Evolutionary conservation across 2,329 filamentous ascomycete genomes (phyloP).

Genomic region (Apiospora hydei): DNA sequence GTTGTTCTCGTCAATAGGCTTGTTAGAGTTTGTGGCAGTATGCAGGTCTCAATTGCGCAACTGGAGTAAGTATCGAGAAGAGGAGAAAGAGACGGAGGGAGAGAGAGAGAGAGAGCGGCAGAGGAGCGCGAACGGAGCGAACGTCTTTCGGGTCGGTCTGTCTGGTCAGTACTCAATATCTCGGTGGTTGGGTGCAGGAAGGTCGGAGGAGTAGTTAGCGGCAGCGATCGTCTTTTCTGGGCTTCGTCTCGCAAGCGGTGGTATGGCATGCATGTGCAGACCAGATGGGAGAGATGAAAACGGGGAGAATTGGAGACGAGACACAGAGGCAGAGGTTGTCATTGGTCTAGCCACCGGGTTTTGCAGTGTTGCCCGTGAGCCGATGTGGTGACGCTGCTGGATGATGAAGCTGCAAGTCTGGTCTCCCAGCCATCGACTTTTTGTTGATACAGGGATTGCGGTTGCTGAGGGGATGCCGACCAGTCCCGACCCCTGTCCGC

Average conservation of each 20-base stretch:
- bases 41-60: slow-evolving; percentile 23
- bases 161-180: slow-evolving; percentile 1
- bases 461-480: slow-evolving; percentile 22
- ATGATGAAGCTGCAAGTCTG: slow-evolving; percentile 1
- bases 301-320: slow-evolving; percentile 6
- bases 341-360: slow-evolving; percentile 25
- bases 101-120: slow-evolving; percentile 6
- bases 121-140: slow-evolving; percentile 8
- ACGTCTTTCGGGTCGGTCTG: slow-evolving; percentile 22
- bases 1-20: slow-evolving; percentile 8
- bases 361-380: background rate
- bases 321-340: background rate
- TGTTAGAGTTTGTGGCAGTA: slow-evolving; percentile 1
- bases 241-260: slow-evolving; percentile 8
- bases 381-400: slow-evolving; percentile 15
- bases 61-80: slow-evolving; percentile 3
- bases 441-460: slow-evolving; percentile 16
- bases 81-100: background rate
- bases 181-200: slow-evolving; percentile 20
- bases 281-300: background rate
- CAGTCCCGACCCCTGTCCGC: slow-evolving; percentile 7
- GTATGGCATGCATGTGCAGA: slow-evolving; percentile 20
- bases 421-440: slow-evolving; percentile 26
- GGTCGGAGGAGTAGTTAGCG: background rate
- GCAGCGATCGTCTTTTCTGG: slow-evolving; percentile 18